A percentile compares a stretch with the other conserved stretches of the same genome.
phyloP scores from a whole-genome alignment of 2,329 filamentous ascomycete species.

The Venturia nashicola region DNA sequence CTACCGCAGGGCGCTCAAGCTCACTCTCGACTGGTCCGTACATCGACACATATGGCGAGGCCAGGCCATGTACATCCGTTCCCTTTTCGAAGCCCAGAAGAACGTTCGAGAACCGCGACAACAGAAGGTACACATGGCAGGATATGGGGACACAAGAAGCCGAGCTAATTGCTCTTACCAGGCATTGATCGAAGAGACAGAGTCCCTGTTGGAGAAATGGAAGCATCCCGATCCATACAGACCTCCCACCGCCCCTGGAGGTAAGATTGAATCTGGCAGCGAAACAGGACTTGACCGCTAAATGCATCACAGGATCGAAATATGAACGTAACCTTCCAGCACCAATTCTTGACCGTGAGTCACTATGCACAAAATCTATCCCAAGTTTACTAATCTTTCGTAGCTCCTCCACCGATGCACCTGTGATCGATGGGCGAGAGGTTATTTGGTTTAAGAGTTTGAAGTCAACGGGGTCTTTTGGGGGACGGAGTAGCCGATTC shows the following conservation, averaged over 20 bases:
- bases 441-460: not conserved
- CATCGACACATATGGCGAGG: slow-evolving; percentile 89
- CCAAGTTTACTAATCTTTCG: slow-evolving; percentile 13
- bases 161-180: slow-evolving; percentile 25
- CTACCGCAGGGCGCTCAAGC: slow-evolving; percentile 86
- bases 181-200: slow-evolving; percentile 77
- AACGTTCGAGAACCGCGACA: slow-evolving; percentile 73
- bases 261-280: slow-evolving; percentile 36
- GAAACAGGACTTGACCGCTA: slow-evolving; percentile 5
- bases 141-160: not conserved
- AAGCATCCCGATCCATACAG: slow-evolving; percentile 94
- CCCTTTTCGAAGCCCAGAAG: slow-evolving; percentile 87
- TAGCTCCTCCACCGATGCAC: slow-evolving; percentile 12
- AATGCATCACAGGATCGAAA: slow-evolving; percentile 59
- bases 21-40: slow-evolving; percentile 89
- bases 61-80: slow-evolving; percentile 90
- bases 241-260: slow-evolving; percentile 83
- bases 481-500: not conserved
- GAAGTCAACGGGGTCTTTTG: not conserved
- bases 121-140: slow-evolving; percentile 54
- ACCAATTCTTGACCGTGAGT: slow-evolving; percentile 70
- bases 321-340: slow-evolving; percentile 85
- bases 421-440: slow-evolving; percentile 1
- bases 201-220: slow-evolving; percentile 81
- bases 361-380: not conserved